These are phyloP conservation scores for Quaeritorhiza haematococci DNA, from an alignment of 371 early-diverging fungal genomes.

Conservation along the genomic window DNA sequence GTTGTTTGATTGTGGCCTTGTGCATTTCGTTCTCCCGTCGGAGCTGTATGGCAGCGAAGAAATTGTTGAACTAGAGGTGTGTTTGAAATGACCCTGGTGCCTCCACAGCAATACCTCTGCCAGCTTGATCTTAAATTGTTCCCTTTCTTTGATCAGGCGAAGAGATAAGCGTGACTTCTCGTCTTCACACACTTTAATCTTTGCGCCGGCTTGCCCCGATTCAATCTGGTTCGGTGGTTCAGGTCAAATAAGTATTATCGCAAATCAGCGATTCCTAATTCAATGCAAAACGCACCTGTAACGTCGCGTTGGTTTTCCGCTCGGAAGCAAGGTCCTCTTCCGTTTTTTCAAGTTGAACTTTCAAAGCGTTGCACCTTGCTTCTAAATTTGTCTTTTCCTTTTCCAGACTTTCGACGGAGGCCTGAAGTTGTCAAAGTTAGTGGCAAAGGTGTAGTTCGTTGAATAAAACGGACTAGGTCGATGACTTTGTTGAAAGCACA, in stretches of 20 bases:
- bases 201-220: conserved; percentile 2
- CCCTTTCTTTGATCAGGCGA: conserved; percentile 39
- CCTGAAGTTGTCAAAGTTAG: too few species aligned
- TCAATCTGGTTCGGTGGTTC: not conserved
- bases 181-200: conserved; percentile 10
- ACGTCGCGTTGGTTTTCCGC: not conserved
- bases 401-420: too few species aligned
- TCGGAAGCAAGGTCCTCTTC: not conserved
- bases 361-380: not conserved
- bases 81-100: too few species aligned
- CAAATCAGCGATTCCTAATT: not conserved
- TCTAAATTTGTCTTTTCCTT: too few species aligned
- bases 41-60: too few species aligned
- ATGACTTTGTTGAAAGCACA: too few species aligned
- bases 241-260: not conserved
- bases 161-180: conserved; percentile 8
- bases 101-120: conserved; percentile 27
- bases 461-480: too few species aligned
- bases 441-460: too few species aligned
- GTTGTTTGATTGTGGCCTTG: conserved; percentile 17
- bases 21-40: conserved; percentile 28
- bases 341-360: conserved; percentile 3
- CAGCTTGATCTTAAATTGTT: conserved; percentile 22
- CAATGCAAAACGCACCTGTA: not conserved
- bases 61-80: too few species aligned